phyloP scores from a whole-genome alignment of 306 rosid genomes.

The Lotus japonicus region DNA sequence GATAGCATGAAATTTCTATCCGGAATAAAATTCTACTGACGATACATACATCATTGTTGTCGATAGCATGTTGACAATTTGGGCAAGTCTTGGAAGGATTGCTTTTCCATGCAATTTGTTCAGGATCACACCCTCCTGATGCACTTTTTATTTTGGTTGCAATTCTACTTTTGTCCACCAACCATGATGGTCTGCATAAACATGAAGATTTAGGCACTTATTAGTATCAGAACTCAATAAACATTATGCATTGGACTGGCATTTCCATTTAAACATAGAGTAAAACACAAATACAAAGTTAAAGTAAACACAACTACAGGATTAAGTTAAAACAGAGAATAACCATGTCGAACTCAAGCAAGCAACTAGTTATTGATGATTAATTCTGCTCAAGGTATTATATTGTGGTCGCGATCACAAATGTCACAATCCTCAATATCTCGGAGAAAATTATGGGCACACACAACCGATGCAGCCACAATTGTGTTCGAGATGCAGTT shows the following conservation, averaged over 20 bases:
- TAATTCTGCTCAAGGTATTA: neutral
- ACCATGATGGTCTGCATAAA: conserved; percentile 63
- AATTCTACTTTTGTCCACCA: conserved; percentile 75
- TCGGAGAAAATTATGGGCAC: too few species aligned
- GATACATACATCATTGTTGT: conserved; percentile 67
- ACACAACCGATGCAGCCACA: too few species aligned
- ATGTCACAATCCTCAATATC: too few species aligned
- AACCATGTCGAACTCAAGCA: neutral
- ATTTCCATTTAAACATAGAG: neutral
- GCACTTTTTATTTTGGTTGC: conserved; percentile 88
- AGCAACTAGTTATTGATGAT: neutral
- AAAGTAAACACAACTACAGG: neutral
- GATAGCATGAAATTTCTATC: neutral
- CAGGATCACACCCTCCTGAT: conserved; percentile 44
- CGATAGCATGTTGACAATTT: conserved; percentile 57
- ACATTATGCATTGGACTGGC: neutral
- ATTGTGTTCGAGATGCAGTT: too few species aligned
- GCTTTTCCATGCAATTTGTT: conserved; percentile 55
- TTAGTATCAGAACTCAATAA: neutral
- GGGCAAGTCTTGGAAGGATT: conserved; percentile 81
- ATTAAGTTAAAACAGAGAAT: neutral
- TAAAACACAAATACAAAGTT: neutral
- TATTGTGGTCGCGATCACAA: too few species aligned
- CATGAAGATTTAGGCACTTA: neutral
- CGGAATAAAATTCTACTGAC: neutral